A percentile compares a stretch with the other conserved stretches of the same genome.
phyloP scores from a whole-genome alignment of 2,329 filamentous ascomycete genomes.

The Cladosporium sp. region DNA sequence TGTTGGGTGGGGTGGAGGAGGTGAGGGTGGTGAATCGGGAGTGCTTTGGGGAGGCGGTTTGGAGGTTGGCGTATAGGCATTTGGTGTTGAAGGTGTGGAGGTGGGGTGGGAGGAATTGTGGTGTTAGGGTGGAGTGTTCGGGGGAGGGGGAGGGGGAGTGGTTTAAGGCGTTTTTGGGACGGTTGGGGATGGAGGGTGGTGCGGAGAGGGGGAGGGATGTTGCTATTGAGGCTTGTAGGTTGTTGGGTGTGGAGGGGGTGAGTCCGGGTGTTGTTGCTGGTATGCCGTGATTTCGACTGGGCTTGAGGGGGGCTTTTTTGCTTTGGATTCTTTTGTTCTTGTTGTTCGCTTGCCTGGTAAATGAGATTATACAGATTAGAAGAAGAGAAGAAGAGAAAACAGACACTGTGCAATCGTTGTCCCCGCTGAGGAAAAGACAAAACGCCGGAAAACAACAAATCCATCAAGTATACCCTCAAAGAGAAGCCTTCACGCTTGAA shows the following conservation, averaged over 20 bases:
- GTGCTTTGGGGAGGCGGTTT: constrained; percentile 32
- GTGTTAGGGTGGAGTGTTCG: constrained; percentile 25
- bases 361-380: constrained; percentile 9
- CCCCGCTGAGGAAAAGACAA: constrained; percentile 8
- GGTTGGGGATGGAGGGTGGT: constrained; percentile 10
- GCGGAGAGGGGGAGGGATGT: constrained; percentile 21
- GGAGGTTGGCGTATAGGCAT: constrained; percentile 32
- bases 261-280: constrained; percentile 15
- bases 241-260: constrained; percentile 21
- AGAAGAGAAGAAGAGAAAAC: neutral
- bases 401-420: neutral
- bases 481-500: too few species aligned
- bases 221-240: constrained; percentile 25
- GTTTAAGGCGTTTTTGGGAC: constrained; percentile 12
- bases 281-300: too few species aligned
- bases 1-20: constrained; percentile 25
- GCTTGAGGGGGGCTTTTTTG: too few species aligned
- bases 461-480: neutral
- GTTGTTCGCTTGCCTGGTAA: neutral
- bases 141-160: constrained; percentile 3
- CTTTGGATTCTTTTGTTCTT: neutral
- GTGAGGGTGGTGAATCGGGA: constrained; percentile 30
- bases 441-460: constrained; percentile 8
- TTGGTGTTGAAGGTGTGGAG: constrained; percentile 32
- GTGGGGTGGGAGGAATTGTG: constrained; percentile 31